Percentiles rank a stretch among this genome's conserved stretches.
Conservation (phyloP, 306 rosid species). For the Inga oerstediana region DNA sequence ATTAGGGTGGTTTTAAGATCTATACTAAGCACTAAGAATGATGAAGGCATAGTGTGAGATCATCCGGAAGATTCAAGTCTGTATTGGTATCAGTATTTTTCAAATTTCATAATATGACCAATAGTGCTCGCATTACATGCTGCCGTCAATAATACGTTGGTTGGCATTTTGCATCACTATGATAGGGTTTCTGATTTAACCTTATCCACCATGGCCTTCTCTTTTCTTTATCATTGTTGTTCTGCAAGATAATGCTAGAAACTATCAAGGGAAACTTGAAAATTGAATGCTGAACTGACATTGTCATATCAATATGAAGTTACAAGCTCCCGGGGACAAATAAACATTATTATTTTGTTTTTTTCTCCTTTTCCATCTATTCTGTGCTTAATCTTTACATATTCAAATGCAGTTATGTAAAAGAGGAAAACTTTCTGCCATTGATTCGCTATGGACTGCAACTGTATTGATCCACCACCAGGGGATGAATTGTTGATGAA, state of each 20-base stretch:
- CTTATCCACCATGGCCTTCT: neutral
- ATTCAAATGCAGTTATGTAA: slow-evolving; percentile 45
- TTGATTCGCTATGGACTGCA: slow-evolving; percentile 63
- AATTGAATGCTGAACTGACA: neutral
- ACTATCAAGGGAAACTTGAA: slow-evolving; percentile 5
- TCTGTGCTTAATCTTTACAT: slow-evolving; percentile 26
- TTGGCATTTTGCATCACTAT: neutral
- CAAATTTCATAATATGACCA: neutral
- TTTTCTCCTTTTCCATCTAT: slow-evolving; percentile 22
- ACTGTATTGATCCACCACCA: slow-evolving; percentile 75
- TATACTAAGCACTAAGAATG: neutral
- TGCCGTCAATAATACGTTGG: neutral
- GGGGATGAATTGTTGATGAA: slow-evolving; percentile 75
- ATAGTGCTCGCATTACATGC: neutral
- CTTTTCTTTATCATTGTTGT: neutral
- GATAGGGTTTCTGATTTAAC: neutral
- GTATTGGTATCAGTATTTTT: neutral
- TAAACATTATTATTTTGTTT: slow-evolving; percentile 18
- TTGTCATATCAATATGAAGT: slow-evolving; percentile 5
- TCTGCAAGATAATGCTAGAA: slow-evolving; percentile 14
- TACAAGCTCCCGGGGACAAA: neutral
- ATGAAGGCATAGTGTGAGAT: neutral
- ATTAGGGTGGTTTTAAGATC: neutral
- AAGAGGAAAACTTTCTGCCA: slow-evolving; percentile 35
- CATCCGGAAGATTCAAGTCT: neutral